Percentiles rank a stretch among this genome's conserved stretches.
Evolutionary conservation across 352 stramenopile genomes (phyloP).

Genomic region (Pythium rishiriense): DNA sequence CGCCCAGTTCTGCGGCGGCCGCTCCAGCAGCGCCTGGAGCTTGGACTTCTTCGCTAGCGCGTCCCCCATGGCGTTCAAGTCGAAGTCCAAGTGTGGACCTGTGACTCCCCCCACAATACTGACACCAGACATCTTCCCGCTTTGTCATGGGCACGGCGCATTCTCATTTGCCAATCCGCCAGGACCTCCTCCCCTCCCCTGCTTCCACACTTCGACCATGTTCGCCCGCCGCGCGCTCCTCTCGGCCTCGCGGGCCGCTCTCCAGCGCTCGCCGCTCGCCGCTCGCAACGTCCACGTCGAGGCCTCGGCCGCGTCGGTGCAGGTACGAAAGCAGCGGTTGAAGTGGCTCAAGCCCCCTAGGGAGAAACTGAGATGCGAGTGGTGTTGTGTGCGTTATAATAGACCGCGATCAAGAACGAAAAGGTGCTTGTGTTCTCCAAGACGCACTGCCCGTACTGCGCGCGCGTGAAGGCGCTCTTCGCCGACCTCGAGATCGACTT

Average conservation of each 20-base stretch:
- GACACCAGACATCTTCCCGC: not conserved
- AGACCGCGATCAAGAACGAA: slow-evolving; percentile 66
- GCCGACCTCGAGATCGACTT: slow-evolving; percentile 62
- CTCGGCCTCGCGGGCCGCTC: slow-evolving; percentile 15
- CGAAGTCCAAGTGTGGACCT: not conserved
- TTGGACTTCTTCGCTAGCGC: slow-evolving; percentile 2
- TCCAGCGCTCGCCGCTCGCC: slow-evolving; percentile 17
- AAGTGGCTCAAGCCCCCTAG: slow-evolving; percentile 1
- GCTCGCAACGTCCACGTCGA: slow-evolving; percentile 60
- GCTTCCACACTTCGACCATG: slow-evolving; percentile 10
- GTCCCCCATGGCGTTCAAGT: slow-evolving; percentile 12
- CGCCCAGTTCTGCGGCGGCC: slow-evolving; percentile 60
- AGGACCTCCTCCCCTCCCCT: not conserved
- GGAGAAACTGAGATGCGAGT: not conserved
- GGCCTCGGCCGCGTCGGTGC: slow-evolving; percentile 56
- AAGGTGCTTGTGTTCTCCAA: slow-evolving; percentile 95
- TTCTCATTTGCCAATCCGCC: slow-evolving; percentile 12
- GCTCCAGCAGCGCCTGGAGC: slow-evolving; percentile 36
- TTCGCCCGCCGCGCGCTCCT: slow-evolving; percentile 22
- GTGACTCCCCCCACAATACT: slow-evolving; percentile 15
- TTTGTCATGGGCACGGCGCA: slow-evolving; percentile 3
- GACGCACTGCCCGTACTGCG: slow-evolving; percentile 93
- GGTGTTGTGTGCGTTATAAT: not conserved
- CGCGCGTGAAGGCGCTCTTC: slow-evolving; percentile 89
- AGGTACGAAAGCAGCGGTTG: slow-evolving; percentile 28